Base-by-base conservation (phyloP, 164 flowering plant genomes). In the Echeveria elegans region DNA sequence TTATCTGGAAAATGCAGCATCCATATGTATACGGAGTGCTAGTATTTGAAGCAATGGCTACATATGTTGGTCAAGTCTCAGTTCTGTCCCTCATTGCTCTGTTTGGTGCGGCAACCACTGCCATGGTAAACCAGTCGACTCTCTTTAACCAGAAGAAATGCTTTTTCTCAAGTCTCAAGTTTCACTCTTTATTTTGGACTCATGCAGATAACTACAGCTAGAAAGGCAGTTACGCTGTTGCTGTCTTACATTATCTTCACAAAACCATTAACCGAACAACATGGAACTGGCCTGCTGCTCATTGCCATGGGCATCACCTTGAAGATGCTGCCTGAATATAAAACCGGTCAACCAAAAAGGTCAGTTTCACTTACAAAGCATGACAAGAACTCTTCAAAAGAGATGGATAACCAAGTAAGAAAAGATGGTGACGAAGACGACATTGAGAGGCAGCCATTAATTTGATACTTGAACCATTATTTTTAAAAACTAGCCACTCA, bases 71-170 rank as follows among this genome's bases (percentile, higher is more conserved):
- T 41, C 98, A 93, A 79, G 92, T 93, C 37, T 93, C 98, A 0
- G 97, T 93, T 47, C 81, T 93, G 26, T 90, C 97, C 32, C 92
- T 93, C 73, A 89, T 93, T 69, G 98, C 98, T 45, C 26, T 93
- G 12, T 90, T 93, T 58, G 98, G 98, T 16, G 98, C 98, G 36
- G 98, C 98, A 41, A 89, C 96, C 10, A 93, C 98, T 1, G 96
- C 98, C 59, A 88, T 93, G 98, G 97, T 90, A 82, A 47, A 23
- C 61, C 1, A 29, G 15, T 26, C 12, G 12, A 56, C 31, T 28
- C 14, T 56, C 32, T 53, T 53, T 26, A 53, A 53, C 9, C 23
- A 52, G 0, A 2, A 28, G 14, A 0, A 29, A 10, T 6, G 28
- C 45, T 34, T 10, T 5, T 36, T 37, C 16, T 15, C 47, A 43